Evolutionary conservation across 768 basidiomycete species (phyloP).

Genomic region (Phlebiopsis flavidoalba): DNA sequence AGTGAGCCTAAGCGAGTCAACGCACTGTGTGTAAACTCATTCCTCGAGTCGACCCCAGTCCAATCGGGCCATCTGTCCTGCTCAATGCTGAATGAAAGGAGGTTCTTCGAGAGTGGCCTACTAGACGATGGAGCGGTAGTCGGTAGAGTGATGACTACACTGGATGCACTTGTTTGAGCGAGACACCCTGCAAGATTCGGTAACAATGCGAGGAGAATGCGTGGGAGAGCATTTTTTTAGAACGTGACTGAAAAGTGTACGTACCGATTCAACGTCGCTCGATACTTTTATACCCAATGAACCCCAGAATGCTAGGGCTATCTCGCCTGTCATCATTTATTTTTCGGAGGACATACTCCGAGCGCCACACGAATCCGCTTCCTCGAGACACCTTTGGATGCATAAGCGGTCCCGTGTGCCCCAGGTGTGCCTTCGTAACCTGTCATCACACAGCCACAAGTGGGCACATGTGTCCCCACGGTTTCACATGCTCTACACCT

Average conservation of each 20-base stretch:
- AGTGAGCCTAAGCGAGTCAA: slow-evolving; percentile 50
- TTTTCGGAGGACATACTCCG: background rate
- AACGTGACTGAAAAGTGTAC: background rate
- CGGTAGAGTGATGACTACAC: slow-evolving; percentile 33
- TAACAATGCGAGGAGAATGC: background rate
- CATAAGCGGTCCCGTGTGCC: background rate
- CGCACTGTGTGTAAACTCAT: slow-evolving; percentile 56
- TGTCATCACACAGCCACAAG: background rate
- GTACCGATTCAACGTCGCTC: background rate
- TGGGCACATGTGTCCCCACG: background rate
- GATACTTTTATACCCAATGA: background rate
- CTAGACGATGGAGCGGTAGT: slow-evolving; percentile 31
- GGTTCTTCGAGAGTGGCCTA: slow-evolving; percentile 35
- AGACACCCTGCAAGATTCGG: background rate
- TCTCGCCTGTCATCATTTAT: background rate
- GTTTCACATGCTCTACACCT: background rate
- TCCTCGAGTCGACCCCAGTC: slow-evolving; percentile 45
- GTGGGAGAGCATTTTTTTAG: background rate
- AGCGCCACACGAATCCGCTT: background rate
- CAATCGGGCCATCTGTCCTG: slow-evolving; percentile 70
- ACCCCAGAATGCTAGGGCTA: no score
- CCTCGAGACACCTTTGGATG: background rate
- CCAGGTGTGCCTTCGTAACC: background rate
- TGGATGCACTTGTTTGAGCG: background rate
- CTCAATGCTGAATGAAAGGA: slow-evolving; percentile 65